Percentiles rank a stretch among this genome's conserved stretches.
Evolutionary conservation across 1,284 basidiomycete species (phyloP).

Genomic region (Pyrrhoderma noxium): DNA sequence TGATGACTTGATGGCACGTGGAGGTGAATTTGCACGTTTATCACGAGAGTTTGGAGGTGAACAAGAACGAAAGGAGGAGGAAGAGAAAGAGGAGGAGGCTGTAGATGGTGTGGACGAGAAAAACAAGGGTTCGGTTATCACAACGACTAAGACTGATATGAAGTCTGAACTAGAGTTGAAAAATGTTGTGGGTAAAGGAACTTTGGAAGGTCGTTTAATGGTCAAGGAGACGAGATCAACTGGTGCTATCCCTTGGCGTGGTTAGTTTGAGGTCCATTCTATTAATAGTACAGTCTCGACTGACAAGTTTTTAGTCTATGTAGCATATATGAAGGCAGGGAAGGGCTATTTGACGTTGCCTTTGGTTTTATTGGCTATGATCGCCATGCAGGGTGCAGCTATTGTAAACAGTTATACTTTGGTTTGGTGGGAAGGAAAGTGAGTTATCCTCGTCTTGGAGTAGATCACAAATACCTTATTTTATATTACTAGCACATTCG

Average conservation of each 20-base stretch:
- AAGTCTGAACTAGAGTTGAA: conserved; percentile 33
- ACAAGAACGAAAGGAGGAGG: conserved; percentile 34
- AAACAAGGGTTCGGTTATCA: no score
- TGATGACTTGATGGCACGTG: conserved; percentile 41
- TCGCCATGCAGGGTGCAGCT: conserved; percentile 58
- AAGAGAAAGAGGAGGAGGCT: conserved; percentile 31
- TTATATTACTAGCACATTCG: conserved; percentile 33
- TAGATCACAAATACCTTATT: neutral
- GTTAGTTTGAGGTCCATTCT: conserved; percentile 33
- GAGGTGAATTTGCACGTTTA: conserved; percentile 56
- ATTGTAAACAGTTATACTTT: conserved; percentile 53
- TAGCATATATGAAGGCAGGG: conserved; percentile 60
- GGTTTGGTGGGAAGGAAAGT: conserved; percentile 70
- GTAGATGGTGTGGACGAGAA: conserved; percentile 20
- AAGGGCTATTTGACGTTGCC: conserved; percentile 51
- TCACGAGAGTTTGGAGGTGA: conserved; percentile 59
- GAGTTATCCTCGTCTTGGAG: conserved; percentile 25
- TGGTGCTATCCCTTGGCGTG: conserved; percentile 50
- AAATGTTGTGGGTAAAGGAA: conserved; percentile 50
- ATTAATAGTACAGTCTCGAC: neutral
- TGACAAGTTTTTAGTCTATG: conserved; percentile 45
- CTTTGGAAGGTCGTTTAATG: conserved; percentile 56
- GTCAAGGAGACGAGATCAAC: conserved; percentile 58
- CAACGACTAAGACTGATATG: conserved; percentile 30
- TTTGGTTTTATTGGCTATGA: conserved; percentile 44